Conservation (phyloP, 2,329 filamentous ascomycete species). For the Aspergillus sp. region DNA sequence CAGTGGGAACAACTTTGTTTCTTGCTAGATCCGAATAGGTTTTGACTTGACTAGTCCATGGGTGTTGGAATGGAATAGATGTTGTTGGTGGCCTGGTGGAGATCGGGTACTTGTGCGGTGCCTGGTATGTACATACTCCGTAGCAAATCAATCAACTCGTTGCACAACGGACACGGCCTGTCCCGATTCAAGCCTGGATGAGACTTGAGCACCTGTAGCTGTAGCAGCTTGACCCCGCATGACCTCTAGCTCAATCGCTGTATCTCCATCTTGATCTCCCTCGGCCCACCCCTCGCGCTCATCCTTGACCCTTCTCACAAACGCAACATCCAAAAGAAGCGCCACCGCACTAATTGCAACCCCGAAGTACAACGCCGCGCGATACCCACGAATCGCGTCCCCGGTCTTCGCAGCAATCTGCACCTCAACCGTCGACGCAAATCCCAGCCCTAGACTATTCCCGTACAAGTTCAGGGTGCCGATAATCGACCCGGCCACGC, state of each 20-base stretch:
- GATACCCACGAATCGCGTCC: constrained; percentile 27
- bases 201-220: neutral
- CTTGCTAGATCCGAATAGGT: neutral
- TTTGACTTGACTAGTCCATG: no score
- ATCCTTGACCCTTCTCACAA: constrained; percentile 34
- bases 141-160: neutral
- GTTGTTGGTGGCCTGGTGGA: neutral
- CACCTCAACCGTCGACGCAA: constrained; percentile 44
- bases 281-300: constrained; percentile 31
- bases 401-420: constrained; percentile 20
- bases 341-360: constrained; percentile 29
- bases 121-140: neutral
- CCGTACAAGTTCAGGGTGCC: constrained; percentile 48
- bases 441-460: constrained; percentile 44
- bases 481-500: constrained; percentile 52
- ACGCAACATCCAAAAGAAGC: constrained; percentile 29
- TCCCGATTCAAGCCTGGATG: neutral
- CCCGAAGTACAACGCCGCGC: constrained; percentile 33
- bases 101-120: neutral
- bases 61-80: no score
- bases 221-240: neutral
- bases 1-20: constrained; percentile 65
- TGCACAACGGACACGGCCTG: neutral
- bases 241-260: constrained; percentile 1
- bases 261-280: neutral